phyloP scores from a whole-genome alignment of 495 filamentous ascomycete genomes.

The Neurospora sp. region DNA sequence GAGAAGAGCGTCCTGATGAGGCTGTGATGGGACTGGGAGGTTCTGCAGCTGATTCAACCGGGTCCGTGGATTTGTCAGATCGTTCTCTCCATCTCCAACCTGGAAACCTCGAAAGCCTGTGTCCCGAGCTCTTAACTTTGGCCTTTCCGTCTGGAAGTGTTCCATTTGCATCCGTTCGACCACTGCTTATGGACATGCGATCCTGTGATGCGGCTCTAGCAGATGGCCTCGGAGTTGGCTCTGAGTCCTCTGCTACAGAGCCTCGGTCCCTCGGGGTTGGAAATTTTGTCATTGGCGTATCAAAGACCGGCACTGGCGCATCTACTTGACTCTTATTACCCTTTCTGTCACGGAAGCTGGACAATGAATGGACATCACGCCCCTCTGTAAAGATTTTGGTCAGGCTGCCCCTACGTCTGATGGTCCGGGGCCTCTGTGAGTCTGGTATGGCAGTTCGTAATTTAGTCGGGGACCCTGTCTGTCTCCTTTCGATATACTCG shows the following conservation, averaged over 20 bases:
- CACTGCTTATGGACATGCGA: not conserved
- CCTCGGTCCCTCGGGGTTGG: not conserved
- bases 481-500: not conserved
- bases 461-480: not conserved
- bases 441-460: not conserved
- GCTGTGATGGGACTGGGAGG: not conserved
- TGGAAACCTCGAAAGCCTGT: conserved; percentile 6
- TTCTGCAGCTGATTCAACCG: not conserved
- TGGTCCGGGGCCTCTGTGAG: not conserved
- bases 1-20: not conserved
- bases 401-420: not conserved
- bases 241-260: not conserved
- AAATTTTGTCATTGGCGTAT: not conserved
- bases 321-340: not conserved
- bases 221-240: not conserved
- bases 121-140: conserved; percentile 2
- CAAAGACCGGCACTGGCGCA: not conserved
- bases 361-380: not conserved
- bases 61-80: not conserved
- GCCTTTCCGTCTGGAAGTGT: not conserved
- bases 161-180: not conserved
- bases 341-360: not conserved
- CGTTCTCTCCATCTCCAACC: conserved; percentile 9
- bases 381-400: not conserved
- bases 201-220: not conserved